Evolutionary conservation across 345 rosid species (phyloP), one percentile per base, ranked within the genome.

Genomic region (Salix viminalis): DNA sequence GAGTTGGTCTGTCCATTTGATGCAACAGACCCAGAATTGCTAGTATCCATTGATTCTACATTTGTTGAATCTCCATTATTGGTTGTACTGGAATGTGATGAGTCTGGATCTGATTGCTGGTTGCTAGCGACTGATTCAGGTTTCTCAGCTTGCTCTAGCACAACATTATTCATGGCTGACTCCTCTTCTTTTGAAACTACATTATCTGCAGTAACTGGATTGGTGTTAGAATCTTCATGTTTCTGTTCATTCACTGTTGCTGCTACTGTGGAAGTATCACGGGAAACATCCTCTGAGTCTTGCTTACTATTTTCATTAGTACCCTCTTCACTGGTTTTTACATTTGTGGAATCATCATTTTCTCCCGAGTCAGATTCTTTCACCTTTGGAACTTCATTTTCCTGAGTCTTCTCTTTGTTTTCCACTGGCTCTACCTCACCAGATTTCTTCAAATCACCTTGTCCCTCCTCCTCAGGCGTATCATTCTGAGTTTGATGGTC

Each of bases 401-500:
- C 48, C 28, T 77, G 81, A 52, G 79, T 80, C 62, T 76, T 85
- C 67, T 82, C 86, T 76, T 79, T 73, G 73, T 76, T 81, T 71
- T 77, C 87, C 64, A 62, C 78, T 44, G 80, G 82, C 61, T 76
- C 86, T 37, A 75, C 60, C 60, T 84, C 78, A 5, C 80, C 70
- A 65, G 85, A 58, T 60, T 72, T 84, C 23, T 75, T 70, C 2
- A 36, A 41, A 71, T 65, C 77, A 60, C 77, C 82, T 48, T 77
- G 82, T 81, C 34, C 34, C 5, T 80, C 88, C 71, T 84, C 85
- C 28, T 74, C 83, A 50, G 74, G 71, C 8, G 28, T 73, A 12
- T 18, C 64, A 71, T 80, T 83, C 42, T 87, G 87, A 37, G 80
- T 71, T 74, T 88, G 85, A 71, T 88, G 92, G 30, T 76, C 88